Conservation (phyloP, 805 yeast species). For the Candida ascalaphidarum region DNA sequence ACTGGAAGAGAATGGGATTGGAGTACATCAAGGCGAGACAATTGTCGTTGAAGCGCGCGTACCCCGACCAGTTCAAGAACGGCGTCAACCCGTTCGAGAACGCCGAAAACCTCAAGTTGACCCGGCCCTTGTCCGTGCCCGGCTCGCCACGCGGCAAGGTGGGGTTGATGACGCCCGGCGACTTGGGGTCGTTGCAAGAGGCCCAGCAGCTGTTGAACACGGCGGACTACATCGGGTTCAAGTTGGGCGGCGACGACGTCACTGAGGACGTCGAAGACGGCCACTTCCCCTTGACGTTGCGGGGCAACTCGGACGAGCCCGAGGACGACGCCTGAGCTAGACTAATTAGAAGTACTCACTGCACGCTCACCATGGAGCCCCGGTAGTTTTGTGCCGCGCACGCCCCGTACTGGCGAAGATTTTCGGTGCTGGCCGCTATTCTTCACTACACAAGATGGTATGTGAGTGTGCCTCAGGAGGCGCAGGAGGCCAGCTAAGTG, state of each 20-base stretch:
- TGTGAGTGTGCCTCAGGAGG: no score
- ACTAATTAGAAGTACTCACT: no score
- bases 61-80: constrained; percentile 70
- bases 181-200: constrained; percentile 92
- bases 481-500: no score
- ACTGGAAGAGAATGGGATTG: constrained; percentile 97
- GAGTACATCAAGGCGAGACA: constrained; percentile 94
- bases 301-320: constrained; percentile 41
- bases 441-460: no score
- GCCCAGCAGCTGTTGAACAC: constrained; percentile 60
- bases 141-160: constrained; percentile 82
- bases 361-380: no score
- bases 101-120: constrained; percentile 53
- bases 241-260: constrained; percentile 36
- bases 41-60: constrained; percentile 85
- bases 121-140: constrained; percentile 93
- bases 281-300: constrained; percentile 38
- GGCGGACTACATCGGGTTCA: constrained; percentile 68
- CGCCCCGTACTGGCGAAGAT: no score
- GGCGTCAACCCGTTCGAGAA: constrained; percentile 39
- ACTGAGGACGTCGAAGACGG: constrained; percentile 26
- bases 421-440: no score
- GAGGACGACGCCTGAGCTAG: no score
- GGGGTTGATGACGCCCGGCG: constrained; percentile 94
- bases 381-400: no score